Base-by-base conservation (phyloP, 257 asterid species). In the Nicotiana tomentosiformis region DNA sequence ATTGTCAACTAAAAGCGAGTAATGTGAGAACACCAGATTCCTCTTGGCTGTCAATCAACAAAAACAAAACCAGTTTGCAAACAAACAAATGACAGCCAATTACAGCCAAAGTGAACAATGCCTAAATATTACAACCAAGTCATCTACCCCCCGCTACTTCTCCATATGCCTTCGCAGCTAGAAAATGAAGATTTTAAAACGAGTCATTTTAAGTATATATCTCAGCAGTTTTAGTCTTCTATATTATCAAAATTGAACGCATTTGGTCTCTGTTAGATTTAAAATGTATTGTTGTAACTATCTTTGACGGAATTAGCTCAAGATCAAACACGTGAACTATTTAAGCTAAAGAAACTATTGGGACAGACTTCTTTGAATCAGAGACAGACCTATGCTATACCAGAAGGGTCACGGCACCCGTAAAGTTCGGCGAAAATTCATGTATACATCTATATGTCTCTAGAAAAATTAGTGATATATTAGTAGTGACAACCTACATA, bases 71-170 rank as follows among this genome's bases (percentile, higher is more conserved):
- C 65, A 66, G 58, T 86, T 43, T 33, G 69, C 69, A 83, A 81
- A 55, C 70, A 3, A 35, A 43, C 37, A 78, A 35, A 46, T 83
- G 80, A 70, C 74, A 83, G 86, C 89, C 84, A 90, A 86, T 89
- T 88, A 89, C 92, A 88, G 90, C 93, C 87, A 90, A 84, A 88
- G 84, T 87, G 88, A 90, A 89, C 82, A 89, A 83, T 82, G 62
- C 61, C 32, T 69, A 4, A 32, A 58, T 81, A 66, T 70, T n/a
- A 11, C 23, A n/a, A 9, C 51, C 6, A 33, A 72, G 11, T 46
- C 61, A 12, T 72, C 78, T 39, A 14, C 20, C 53, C 53, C 33
- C 64, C 69, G 18, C 70, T 67, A 7, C 14, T 78, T 78, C 70
- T 11, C 4, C 4, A 58, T 43, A 43, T 78, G 67, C 17, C 67